Base-by-base conservation (phyloP, 2,329 filamentous ascomycete genomes). In the Zelopaecilomyces penicillatus region DNA sequence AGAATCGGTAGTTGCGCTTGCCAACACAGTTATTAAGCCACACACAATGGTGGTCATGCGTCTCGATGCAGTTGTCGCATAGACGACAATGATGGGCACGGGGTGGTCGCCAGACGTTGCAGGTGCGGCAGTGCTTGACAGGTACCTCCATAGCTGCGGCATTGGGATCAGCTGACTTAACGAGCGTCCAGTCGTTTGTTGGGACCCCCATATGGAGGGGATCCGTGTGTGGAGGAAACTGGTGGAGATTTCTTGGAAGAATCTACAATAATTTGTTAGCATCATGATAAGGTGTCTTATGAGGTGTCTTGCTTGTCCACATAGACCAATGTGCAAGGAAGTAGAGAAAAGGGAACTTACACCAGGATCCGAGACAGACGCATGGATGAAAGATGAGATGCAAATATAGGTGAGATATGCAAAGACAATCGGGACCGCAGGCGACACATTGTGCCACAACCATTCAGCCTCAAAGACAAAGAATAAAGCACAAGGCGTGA, bases 21-120 rank as follows among this genome's bases (percentile, higher is more conserved):
- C 93, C 93, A 41, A 98, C 85, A 54, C 93, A 98, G 64, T 98
- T 98, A 68, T 98, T 98, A 51, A 98, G 78, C 93, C 93, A 98
- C 11, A 97, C 90, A 59, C 93, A 98, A 66, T 98, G 93, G 60
- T 98, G 93, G 59, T 98, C 93, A 54, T 96, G 88, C 0, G 89
- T 95, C 65, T 98, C 93, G 48, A 98, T 80, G 63, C 93, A 98
- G 64, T 94, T 96, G 66, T 98, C 91, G 67, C 93, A 98, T 29
- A 95, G 77, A 46, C 93, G 86, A 66, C 93, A 98, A 67, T 98
- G 93, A 61, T 98, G 94, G 47, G 88, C 89, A 47, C 93, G 86
- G 29, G 91, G 90, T 32, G 93, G 93, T 2, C 93, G 85, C 93
- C 93, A 98, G 54, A 98, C 90, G 58, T 89, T 89, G 72, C 93